Conservation (phyloP, 2,329 filamentous ascomycete genomes). For the Dothistroma septosporum region DNA sequence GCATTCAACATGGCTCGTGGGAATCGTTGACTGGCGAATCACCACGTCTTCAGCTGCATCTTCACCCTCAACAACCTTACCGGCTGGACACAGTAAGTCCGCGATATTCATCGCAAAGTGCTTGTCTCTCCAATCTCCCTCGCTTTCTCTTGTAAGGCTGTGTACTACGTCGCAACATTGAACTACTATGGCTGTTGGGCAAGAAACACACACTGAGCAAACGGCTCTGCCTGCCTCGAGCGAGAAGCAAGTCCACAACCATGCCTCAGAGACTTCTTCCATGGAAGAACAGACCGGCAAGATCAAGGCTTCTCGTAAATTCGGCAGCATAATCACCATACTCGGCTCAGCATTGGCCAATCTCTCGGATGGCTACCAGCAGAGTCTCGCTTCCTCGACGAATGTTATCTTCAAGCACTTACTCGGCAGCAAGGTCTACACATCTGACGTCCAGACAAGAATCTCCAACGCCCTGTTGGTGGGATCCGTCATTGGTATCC, state of each 20-base stretch:
- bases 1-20: not conserved
- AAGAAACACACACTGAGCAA: not conserved
- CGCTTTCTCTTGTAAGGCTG: not conserved
- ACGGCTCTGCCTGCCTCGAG: not conserved
- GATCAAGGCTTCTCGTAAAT: conserved; percentile 11
- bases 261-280: conserved; percentile 4
- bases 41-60: not conserved
- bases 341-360: conserved; percentile 31
- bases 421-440: conserved; percentile 29
- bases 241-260: conserved; percentile 10
- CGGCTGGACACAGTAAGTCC: not conserved
- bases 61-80: not conserved
- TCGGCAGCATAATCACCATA: conserved; percentile 28
- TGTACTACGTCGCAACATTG: no score
- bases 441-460: conserved; percentile 30
- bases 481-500: conserved; percentile 34
- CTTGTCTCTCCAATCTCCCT: not conserved
- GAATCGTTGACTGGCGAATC: not conserved
- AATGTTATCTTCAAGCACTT: conserved; percentile 36
- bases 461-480: conserved; percentile 35
- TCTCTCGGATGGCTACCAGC: conserved; percentile 35
- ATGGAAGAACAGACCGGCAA: not conserved
- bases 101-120: not conserved
- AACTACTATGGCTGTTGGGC: not conserved
- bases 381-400: conserved; percentile 33